Evolutionary conservation across 1,284 basidiomycete genomes (phyloP).

Genomic region (Malassezia globosa): DNA sequence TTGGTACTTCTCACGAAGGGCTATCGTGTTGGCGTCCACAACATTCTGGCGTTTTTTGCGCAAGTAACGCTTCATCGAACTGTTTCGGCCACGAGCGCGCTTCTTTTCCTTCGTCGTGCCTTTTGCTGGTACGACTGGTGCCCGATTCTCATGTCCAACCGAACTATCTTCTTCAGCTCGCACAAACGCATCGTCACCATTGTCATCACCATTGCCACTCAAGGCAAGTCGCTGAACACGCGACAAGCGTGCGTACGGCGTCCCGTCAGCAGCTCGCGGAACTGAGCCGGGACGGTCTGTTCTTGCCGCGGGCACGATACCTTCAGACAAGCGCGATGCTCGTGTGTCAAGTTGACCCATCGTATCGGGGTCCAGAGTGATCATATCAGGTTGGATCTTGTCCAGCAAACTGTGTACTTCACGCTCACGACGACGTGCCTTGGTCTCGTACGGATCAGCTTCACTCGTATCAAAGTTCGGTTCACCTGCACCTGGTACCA

Average conservation of each 20-base stretch:
- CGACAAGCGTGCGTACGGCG: constrained; percentile 35
- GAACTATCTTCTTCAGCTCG: constrained; percentile 5
- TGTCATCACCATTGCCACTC: constrained; percentile 16
- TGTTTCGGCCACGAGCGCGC: constrained; percentile 37
- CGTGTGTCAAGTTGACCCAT: constrained; percentile 58
- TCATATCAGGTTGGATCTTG: constrained; percentile 91
- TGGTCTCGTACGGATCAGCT: constrained; percentile 86
- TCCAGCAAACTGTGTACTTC: constrained; percentile 84
- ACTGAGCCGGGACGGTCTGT: constrained; percentile 14
- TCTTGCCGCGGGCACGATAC: constrained; percentile 3
- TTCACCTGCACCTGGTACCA: constrained; percentile 85
- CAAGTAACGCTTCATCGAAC: constrained; percentile 34
- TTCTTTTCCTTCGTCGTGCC: constrained; percentile 35
- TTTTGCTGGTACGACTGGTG: constrained; percentile 15
- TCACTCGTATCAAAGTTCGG: constrained; percentile 87
- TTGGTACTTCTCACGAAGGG: constrained; percentile 16
- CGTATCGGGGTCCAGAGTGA: constrained; percentile 75
- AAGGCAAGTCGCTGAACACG: constrained; percentile 34
- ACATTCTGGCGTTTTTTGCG: constrained; percentile 43
- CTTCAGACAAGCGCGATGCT: constrained; percentile 54
- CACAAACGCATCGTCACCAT: constrained; percentile 6
- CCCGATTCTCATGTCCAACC: not conserved
- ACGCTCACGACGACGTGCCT: constrained; percentile 68
- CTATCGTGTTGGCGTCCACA: constrained; percentile 30
- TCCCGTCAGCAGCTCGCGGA: constrained; percentile 27